phyloP scores from a whole-genome alignment of 306 rosid genomes.

The Vachellia collinsii region DNA sequence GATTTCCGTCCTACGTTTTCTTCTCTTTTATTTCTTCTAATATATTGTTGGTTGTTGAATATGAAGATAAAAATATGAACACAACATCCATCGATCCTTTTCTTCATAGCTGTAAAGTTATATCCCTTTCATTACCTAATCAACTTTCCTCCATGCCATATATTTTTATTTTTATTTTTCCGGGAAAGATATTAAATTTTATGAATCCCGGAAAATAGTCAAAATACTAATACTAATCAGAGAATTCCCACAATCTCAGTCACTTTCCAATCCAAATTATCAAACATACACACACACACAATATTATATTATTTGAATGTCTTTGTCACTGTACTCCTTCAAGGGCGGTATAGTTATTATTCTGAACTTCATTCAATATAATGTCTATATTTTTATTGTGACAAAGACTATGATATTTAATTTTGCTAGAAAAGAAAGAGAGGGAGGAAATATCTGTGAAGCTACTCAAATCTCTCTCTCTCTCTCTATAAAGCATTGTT shows the following conservation, averaged over 20 bases:
- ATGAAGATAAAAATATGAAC: neutral
- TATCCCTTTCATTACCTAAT: constrained; percentile 57
- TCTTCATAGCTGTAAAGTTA: constrained; percentile 46
- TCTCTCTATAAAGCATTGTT: constrained; percentile 35
- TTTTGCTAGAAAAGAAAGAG: constrained; percentile 37
- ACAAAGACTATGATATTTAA: constrained; percentile 41
- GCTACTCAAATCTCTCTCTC: constrained; percentile 67
- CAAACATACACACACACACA: constrained; percentile 28
- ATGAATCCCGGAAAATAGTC: constrained; percentile 32
- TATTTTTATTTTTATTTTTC: constrained; percentile 5
- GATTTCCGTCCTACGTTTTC: neutral
- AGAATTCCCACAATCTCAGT: constrained; percentile 23
- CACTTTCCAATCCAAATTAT: constrained; percentile 47
- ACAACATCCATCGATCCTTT: constrained; percentile 39
- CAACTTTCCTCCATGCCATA: constrained; percentile 37
- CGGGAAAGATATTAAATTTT: neutral
- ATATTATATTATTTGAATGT: constrained; percentile 23
- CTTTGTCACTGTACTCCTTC: constrained; percentile 41
- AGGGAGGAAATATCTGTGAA: constrained; percentile 59
- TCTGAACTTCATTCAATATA: neutral
- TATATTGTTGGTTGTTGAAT: neutral
- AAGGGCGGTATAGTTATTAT: constrained; percentile 45
- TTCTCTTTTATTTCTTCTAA: neutral
- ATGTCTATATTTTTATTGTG: constrained; percentile 31
- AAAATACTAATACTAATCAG: neutral